These are phyloP conservation scores for Patellifolia procumbens DNA, from an alignment of 179 eudicot genomes.

Conservation along the genomic window DNA sequence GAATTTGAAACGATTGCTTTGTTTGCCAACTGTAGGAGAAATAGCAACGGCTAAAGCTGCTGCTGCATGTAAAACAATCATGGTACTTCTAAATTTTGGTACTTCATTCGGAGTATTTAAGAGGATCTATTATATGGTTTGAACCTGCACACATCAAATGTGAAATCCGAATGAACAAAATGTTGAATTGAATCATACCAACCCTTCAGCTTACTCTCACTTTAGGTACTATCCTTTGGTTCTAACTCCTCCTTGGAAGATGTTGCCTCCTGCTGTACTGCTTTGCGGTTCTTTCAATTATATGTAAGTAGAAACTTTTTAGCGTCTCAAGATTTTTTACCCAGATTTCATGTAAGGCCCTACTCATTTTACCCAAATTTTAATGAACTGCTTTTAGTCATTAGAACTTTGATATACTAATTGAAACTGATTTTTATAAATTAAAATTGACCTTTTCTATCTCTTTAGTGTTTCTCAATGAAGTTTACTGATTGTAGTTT, in stretches of 20 bases:
- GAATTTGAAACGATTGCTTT: neutral
- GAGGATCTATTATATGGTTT: neutral
- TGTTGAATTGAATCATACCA: no score
- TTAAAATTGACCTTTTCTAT: no score
- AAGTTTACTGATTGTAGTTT: no score
- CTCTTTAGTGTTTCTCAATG: no score
- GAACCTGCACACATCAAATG: neutral
- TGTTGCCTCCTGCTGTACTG: slow-evolving; percentile 73
- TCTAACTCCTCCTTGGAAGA: slow-evolving; percentile 71
- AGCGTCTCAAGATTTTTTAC: no score
- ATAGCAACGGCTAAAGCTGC: slow-evolving; percentile 83
- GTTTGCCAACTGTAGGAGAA: slow-evolving; percentile 53
- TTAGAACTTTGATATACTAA: no score
- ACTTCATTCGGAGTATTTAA: neutral
- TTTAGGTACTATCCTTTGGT: slow-evolving; percentile 61
- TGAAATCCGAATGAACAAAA: no score
- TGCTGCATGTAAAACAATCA: slow-evolving; percentile 67
- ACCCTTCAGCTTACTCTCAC: slow-evolving; percentile 5
- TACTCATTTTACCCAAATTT: no score
- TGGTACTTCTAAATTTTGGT: slow-evolving; percentile 64
- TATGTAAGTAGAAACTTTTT: slow-evolving; percentile 51
- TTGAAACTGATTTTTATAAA: no score
- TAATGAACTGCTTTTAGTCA: no score
- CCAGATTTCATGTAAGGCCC: no score
- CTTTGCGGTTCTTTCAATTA: slow-evolving; percentile 76